phyloP scores from a whole-genome alignment of 2,329 filamentous ascomycete species.

The Fonsecaea monophora region DNA sequence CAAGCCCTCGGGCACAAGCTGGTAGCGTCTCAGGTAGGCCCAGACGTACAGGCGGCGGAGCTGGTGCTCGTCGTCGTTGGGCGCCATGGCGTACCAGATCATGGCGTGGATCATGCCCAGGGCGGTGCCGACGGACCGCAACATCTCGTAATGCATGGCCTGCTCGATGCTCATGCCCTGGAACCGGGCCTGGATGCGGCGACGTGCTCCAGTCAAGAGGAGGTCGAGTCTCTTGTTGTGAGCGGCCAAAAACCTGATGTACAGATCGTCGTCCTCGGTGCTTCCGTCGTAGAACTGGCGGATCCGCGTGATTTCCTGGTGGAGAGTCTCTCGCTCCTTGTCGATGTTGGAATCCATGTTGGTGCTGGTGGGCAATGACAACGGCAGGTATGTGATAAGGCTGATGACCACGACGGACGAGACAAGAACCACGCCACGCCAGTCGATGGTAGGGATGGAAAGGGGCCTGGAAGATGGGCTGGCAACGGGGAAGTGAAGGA shows the following conservation, averaged over 20 bases:
- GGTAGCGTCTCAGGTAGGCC: neutral
- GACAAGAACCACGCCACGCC: neutral
- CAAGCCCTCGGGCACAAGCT: neutral
- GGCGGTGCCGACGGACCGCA: neutral
- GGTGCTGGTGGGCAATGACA: neutral
- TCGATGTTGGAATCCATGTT: neutral
- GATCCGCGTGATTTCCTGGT: neutral
- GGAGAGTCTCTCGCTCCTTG: neutral
- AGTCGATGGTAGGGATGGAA: neutral
- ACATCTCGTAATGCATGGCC: neutral
- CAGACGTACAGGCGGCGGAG: neutral
- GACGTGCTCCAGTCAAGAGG: neutral
- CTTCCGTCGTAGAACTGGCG: neutral
- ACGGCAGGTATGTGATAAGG: neutral
- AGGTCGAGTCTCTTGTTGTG: neutral
- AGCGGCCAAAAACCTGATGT: neutral
- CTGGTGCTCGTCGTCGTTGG: neutral
- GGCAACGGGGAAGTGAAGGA: neutral
- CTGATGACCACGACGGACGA: neutral
- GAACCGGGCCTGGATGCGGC: neutral
- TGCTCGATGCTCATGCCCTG: neutral
- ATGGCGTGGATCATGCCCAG: slow-evolving; percentile 1
- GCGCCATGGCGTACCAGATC: neutral
- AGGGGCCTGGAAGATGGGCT: neutral
- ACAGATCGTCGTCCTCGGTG: neutral